Evolutionary conservation across 2,329 filamentous ascomycete species (phyloP), one percentile per base, ranked within the genome.

Genomic region (Pseudopyrenochaeta lycopersici): DNA sequence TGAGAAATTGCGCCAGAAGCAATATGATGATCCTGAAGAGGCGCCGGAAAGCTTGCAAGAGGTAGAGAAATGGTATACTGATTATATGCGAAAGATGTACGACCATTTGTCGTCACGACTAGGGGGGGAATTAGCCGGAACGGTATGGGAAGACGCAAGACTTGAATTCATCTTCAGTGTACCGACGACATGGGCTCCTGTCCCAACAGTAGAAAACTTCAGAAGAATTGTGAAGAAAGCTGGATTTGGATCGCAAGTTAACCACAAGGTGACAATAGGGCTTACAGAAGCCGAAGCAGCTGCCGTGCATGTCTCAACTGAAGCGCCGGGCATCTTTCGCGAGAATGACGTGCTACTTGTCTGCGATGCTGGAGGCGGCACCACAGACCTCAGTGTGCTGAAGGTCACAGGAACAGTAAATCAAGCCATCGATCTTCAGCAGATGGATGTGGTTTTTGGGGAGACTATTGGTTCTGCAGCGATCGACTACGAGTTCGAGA

Each of bases 81-180:
- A 85, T 56, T 85, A 81, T 56, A 66, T 85, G 7, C 61, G 65
- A 1, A 75, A 81, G 52, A 71, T 85, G 30, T 85, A 85, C 56
- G 58, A 66, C 4, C 80, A 85, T 56, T 69, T 84, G 39, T 80
- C 80, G 49, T 65, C 67, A 53, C 73, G 71, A 20, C 52, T 76
- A 1, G 64, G 65, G 9, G 50, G 61, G 0, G 77, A 80, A 32
- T 78, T 73, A 12, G 57, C 56, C 1, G 64, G 78, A 75, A 62
- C 71, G 67, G 23, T 65, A 36, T 47, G 77, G 78, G 10, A 64
- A 62, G n/a, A 67, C 65, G 76, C 82, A 48, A 71, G 71, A 0
- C 79, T 86, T 1, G 78, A 81, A 33, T 86, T 85, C 59, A 70
- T 85, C 7, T 86, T 86, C 68, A 83, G 81, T 40, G 82, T 85